Evolutionary conservation across 129 eudicot species (phyloP).

Genomic region (Pulicaria dysenterica): DNA sequence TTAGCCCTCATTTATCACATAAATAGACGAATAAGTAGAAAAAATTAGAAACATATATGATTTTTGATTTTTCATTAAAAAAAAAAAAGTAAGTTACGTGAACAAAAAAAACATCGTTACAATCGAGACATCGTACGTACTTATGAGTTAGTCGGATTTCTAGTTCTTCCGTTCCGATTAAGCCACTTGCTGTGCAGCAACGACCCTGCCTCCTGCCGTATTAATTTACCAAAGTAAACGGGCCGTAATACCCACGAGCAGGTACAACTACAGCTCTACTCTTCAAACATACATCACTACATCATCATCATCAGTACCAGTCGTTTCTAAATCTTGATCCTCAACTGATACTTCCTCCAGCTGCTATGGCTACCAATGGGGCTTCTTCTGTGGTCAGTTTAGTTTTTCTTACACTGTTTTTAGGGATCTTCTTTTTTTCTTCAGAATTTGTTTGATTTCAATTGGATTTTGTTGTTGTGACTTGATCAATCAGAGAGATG

Average conservation of each 20-base stretch:
- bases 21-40: no score
- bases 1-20: no score
- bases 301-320: background rate
- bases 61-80: no score
- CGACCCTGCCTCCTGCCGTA: background rate
- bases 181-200: background rate
- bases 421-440: slow-evolving; percentile 2
- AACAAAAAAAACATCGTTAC: slow-evolving; percentile 16
- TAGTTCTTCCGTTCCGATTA: background rate
- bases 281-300: background rate
- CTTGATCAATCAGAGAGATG: slow-evolving; percentile 26
- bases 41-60: no score
- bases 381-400: slow-evolving; percentile 52
- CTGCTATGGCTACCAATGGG: slow-evolving; percentile 64
- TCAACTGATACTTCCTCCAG: background rate
- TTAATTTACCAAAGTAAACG: slow-evolving; percentile 17
- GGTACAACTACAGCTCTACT: slow-evolving; percentile 7
- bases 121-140: background rate
- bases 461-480: background rate
- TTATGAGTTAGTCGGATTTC: background rate
- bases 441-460: slow-evolving; percentile 1
- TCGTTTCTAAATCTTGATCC: slow-evolving; percentile 23
- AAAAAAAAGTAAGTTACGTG: background rate
- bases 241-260: background rate
- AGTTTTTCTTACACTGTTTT: background rate